These are phyloP conservation scores for Monosporascus sp. DNA, from an alignment of 2,329 filamentous ascomycete genomes.

Conservation along the genomic window DNA sequence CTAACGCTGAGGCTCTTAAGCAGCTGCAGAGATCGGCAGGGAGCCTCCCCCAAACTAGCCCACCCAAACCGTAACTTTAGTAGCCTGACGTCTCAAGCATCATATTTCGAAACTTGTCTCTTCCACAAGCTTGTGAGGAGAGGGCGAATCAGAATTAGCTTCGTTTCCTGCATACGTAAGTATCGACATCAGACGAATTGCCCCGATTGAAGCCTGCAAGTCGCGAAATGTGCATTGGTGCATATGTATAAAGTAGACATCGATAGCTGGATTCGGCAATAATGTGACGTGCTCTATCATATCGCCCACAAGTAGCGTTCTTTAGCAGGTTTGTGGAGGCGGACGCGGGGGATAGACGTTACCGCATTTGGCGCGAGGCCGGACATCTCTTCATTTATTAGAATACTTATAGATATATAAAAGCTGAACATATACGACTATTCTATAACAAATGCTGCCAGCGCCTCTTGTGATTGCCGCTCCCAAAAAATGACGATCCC, in stretches of 20 bases:
- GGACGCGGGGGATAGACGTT: neutral
- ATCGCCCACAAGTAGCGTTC: neutral
- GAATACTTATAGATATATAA: too few species aligned
- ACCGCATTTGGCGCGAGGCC: too few species aligned
- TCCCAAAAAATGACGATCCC: too few species aligned
- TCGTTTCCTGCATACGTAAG: neutral
- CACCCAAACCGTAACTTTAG: neutral
- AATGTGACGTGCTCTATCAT: too few species aligned
- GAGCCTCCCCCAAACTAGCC: neutral
- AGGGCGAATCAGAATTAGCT: constrained; percentile 17
- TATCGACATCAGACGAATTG: neutral
- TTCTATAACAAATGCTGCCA: too few species aligned
- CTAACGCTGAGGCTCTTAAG: neutral
- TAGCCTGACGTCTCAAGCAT: neutral
- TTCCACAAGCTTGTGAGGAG: neutral
- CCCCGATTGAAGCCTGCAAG: too few species aligned
- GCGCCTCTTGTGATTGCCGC: too few species aligned
- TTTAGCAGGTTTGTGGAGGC: neutral
- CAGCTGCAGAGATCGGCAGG: neutral
- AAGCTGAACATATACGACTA: too few species aligned
- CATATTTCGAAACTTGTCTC: neutral
- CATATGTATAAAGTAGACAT: neutral
- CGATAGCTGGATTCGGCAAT: too few species aligned
- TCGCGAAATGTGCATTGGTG: too few species aligned
- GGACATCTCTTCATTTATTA: too few species aligned